Evolutionary conservation across 257 asterid species (phyloP).

Genomic region (Ocimum tenuiflorum): DNA sequence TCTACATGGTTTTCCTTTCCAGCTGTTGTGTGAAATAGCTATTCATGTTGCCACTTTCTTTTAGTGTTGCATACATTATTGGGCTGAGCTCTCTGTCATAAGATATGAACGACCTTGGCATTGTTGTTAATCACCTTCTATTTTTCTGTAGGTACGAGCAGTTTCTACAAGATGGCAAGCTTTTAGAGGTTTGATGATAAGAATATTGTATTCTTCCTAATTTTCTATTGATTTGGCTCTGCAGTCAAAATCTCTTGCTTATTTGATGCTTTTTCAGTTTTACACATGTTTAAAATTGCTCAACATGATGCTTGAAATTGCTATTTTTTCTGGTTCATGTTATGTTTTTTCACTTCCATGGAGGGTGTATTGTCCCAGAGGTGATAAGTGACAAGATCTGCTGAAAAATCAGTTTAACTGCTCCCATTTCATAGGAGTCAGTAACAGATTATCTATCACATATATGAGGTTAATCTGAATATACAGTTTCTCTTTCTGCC

Average conservation of each 20-base stretch:
- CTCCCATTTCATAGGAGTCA: not conserved
- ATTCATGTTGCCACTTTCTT: constrained; percentile 4
- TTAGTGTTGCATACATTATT: constrained; percentile 3
- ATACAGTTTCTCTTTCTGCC: not conserved
- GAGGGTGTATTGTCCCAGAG: not conserved
- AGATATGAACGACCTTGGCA: not conserved
- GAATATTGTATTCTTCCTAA: not conserved
- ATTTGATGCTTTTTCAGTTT: not conserved
- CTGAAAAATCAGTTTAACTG: not conserved
- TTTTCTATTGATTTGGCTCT: constrained; percentile 2
- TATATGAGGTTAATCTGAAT: constrained; percentile 5
- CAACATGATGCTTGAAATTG: not conserved
- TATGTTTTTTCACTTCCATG: not conserved
- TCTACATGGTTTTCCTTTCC: not conserved
- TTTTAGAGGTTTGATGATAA: constrained; percentile 60
- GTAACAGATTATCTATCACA: not conserved
- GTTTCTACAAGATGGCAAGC: constrained; percentile 75
- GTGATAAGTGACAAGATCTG: not conserved
- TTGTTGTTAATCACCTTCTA: not conserved
- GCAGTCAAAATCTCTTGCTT: constrained; percentile 5
- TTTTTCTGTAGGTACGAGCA: constrained; percentile 59
- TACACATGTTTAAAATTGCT: not conserved
- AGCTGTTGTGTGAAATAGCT: not conserved
- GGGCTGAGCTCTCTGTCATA: not conserved
- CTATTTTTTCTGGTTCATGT: not conserved